Conservation (phyloP, 192 early-diverging fungal species). For the Coemansia sp. region DNA sequence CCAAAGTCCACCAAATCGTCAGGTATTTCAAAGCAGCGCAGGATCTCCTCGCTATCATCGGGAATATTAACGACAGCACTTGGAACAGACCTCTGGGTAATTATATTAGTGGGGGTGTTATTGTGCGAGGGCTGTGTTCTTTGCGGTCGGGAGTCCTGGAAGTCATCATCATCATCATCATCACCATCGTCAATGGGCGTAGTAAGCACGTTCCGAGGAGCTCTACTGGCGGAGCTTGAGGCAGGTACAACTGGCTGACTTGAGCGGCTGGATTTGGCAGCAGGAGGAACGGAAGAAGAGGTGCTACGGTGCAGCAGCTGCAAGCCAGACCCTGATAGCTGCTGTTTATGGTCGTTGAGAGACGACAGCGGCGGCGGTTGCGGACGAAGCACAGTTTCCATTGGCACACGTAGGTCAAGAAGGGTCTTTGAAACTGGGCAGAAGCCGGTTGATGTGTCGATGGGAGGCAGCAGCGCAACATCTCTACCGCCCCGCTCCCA, state of each 20-base stretch:
- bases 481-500: slow-evolving; percentile 38
- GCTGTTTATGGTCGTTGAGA: slow-evolving; percentile 10
- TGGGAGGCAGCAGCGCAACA: slow-evolving; percentile 5
- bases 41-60: slow-evolving; percentile 22
- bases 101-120: neutral
- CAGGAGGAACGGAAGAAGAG: neutral
- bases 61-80: slow-evolving; percentile 1
- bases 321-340: neutral
- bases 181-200: neutral
- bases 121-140: neutral
- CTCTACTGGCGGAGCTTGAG: neutral
- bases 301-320: neutral
- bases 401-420: slow-evolving; percentile 32
- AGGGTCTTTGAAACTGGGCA: slow-evolving; percentile 20
- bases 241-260: neutral
- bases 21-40: slow-evolving; percentile 36
- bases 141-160: slow-evolving; percentile 15
- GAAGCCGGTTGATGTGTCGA: slow-evolving; percentile 10
- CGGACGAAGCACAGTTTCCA: slow-evolving; percentile 26
- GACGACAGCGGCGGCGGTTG: neutral
- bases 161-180: slow-evolving; percentile 39
- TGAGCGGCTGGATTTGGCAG: neutral
- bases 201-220: neutral
- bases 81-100: neutral
- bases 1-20: slow-evolving; percentile 18